A percentile compares a stretch with the other conserved stretches of the same genome.
Evolutionary conservation across 192 early-diverging fungal species (phyloP).

Genomic region (Backusella psychrophila): DNA sequence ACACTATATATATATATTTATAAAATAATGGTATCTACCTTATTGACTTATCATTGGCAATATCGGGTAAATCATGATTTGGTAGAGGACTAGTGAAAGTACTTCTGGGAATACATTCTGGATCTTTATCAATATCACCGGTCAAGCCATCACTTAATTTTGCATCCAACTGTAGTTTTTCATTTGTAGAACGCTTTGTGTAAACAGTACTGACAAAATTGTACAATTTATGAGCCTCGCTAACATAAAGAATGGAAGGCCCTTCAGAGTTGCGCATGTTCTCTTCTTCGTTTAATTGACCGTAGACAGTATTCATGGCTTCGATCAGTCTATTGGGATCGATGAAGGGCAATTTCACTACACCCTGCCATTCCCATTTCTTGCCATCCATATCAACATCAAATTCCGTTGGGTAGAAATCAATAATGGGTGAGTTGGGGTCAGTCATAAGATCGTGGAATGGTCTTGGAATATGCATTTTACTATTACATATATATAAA

Average conservation of each 20-base stretch:
- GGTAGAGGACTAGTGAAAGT: constrained; percentile 58
- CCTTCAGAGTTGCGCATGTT: constrained; percentile 71
- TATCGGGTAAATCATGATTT: constrained; percentile 51
- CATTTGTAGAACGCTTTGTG: constrained; percentile 41
- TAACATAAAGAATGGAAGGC: constrained; percentile 53
- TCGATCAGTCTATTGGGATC: constrained; percentile 78
- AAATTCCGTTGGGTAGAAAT: constrained; percentile 94
- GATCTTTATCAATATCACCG: constrained; percentile 56
- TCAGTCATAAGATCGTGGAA: constrained; percentile 83
- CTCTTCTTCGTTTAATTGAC: constrained; percentile 72
- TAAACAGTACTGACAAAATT: constrained; percentile 50
- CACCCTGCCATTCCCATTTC: constrained; percentile 91
- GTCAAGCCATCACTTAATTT: constrained; percentile 55
- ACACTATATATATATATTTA: background rate
- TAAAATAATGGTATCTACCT: constrained; percentile 18
- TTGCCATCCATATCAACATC: constrained; percentile 94
- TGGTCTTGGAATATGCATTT: constrained; percentile 61
- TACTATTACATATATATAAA: constrained; percentile 29
- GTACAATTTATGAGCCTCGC: constrained; percentile 61
- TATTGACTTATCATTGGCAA: constrained; percentile 63
- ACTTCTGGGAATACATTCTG: constrained; percentile 58
- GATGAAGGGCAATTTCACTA: constrained; percentile 94
- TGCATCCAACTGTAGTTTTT: constrained; percentile 48
- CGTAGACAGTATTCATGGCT: constrained; percentile 64
- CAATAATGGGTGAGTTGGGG: constrained; percentile 80